Conservation (phyloP, 768 basidiomycete species). For the Kwoniella newhampshirensis region DNA sequence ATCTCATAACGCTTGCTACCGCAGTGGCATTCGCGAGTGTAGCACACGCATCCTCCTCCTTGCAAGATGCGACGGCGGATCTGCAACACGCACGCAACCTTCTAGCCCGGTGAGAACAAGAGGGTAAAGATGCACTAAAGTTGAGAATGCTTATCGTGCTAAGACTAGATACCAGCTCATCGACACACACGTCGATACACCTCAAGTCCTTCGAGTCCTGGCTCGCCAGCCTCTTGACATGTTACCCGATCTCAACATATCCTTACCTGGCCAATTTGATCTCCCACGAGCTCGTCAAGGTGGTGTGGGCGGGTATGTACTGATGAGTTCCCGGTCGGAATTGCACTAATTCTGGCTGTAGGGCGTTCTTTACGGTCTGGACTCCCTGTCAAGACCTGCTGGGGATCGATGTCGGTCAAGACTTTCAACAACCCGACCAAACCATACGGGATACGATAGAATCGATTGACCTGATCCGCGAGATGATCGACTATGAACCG, state of each 20-base stretch:
- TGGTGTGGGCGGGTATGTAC: constrained; percentile 17
- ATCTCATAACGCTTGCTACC: too few species aligned
- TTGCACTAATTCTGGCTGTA: background rate
- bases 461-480: constrained; percentile 23
- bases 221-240: constrained; percentile 1
- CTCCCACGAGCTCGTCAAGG: constrained; percentile 16
- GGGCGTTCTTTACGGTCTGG: constrained; percentile 13
- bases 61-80: too few species aligned
- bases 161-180: constrained; percentile 4
- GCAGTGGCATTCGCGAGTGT: too few species aligned
- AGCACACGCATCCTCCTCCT: too few species aligned
- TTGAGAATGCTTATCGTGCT: background rate
- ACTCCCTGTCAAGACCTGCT: constrained; percentile 13
- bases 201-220: constrained; percentile 9
- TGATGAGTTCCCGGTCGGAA: constrained; percentile 11
- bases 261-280: constrained; percentile 26
- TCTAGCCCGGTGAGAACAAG: background rate
- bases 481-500: constrained; percentile 10
- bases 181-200: constrained; percentile 15
- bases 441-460: constrained; percentile 25
- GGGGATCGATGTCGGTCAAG: constrained; percentile 16
- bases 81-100: constrained; percentile 2
- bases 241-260: background rate
- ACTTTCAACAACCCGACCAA: constrained; percentile 17
- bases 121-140: background rate